phyloP scores from a whole-genome alignment of 2,329 filamentous ascomycete species.

The Fusarium napiforme region DNA sequence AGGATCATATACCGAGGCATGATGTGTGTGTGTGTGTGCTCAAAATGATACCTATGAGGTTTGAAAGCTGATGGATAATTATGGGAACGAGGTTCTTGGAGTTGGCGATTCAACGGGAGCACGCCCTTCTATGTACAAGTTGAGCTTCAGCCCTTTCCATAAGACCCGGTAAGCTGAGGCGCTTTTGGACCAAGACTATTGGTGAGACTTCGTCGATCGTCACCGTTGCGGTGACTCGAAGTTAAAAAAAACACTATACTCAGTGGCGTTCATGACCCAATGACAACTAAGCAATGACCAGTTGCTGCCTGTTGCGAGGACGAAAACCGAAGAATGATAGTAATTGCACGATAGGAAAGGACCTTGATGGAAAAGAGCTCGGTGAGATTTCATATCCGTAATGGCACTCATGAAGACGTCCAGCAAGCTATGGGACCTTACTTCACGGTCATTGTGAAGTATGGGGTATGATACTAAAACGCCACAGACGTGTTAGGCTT shows the following conservation, averaged over 20 bases:
- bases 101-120: accelerated
- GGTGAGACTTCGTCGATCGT: neutral
- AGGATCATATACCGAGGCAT: constrained; percentile 48
- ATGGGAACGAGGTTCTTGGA: neutral
- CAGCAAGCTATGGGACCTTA: neutral
- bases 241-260: neutral
- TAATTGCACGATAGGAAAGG: neutral
- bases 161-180: neutral
- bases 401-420: neutral
- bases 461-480: neutral
- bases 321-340: neutral
- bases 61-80: neutral
- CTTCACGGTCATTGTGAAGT: neutral
- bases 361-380: neutral
- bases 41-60: neutral
- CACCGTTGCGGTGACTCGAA: no score
- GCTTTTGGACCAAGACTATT: neutral
- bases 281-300: neutral
- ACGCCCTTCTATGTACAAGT: neutral
- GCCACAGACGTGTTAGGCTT: neutral
- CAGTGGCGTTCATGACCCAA: neutral
- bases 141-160: neutral
- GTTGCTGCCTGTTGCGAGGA: constrained; percentile 1
- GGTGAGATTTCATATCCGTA: neutral
- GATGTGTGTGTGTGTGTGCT: no score